Evolutionary conservation across 257 asterid species (phyloP), one percentile per base, ranked within the genome.

Genomic region (Rhazya stricta): DNA sequence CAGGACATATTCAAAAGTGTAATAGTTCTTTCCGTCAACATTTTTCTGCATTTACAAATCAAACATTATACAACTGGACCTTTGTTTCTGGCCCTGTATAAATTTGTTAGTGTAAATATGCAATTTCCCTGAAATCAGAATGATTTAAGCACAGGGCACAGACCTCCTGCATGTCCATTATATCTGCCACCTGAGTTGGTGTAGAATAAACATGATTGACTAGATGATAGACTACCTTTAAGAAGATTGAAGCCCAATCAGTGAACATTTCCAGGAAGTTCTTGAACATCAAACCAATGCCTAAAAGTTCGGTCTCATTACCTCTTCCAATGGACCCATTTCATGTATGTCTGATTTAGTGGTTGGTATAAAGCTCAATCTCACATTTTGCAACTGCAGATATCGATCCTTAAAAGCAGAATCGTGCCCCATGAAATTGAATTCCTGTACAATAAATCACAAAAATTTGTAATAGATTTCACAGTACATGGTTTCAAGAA

Each of bases 371-470:
- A 93, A 93, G 83, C 96, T 93, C 82, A 93, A 70, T 76, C 97
- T 84, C 32, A 91, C 92, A 72, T 93, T 91, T 69, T 93, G 98
- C 86, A 93, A 80, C 73, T 93, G 98, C 77, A 91, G 77, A 67
- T 85, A 86, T 76, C 97, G 78, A 83, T 93, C 98, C 82, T 93
- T 91, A 81, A 93, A 93, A 3, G 97, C 97, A 21, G 98, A 93
- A 83, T 93, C 97, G 77, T 93, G 97, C 50, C 96, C 98, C 69
- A 71, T 67, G 87, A 88, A 91, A 62, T 93, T 93, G 36, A 89
- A 89, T 15, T 88, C 97, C 96, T 93, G 90, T 61, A 63, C 77
- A 41, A 36, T 41, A 76, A 79, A 74, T 60, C 21, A 32, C 18
- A 13, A 39, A 42, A 50, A 1, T 7, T 29, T 60, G 6, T 23